phyloP scores from a whole-genome alignment of 139 green algal genomes.

The Chlamydomonas sphaeroides region DNA sequence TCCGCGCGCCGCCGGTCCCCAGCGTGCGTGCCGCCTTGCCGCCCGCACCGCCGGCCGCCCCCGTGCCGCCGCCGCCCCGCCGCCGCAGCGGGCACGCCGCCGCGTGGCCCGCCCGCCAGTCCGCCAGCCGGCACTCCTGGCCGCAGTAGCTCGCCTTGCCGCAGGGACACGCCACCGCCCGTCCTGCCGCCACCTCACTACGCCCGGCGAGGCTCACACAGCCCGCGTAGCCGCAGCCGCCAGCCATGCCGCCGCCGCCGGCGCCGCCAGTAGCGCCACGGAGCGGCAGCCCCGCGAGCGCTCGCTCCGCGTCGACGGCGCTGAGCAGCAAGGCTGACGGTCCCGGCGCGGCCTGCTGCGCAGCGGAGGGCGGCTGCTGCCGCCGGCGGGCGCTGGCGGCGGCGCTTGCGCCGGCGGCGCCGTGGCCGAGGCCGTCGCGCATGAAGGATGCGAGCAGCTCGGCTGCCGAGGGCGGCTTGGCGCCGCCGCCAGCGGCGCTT shows the following conservation, averaged over 20 bases:
- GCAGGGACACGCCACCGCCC: background rate
- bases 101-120: conserved; percentile 6
- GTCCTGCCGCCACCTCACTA: background rate
- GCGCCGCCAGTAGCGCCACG: background rate
- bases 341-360: background rate
- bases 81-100: too few species aligned
- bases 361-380: background rate
- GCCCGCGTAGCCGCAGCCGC: conserved; percentile 9
- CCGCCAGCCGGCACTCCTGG: background rate
- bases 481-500: too few species aligned
- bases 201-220: conserved; percentile 3
- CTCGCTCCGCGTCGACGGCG: background rate
- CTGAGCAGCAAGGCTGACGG: background rate
- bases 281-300: background rate
- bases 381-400: background rate
- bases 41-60: too few species aligned
- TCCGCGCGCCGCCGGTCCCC: too few species aligned
- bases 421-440: background rate
- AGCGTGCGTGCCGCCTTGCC: too few species aligned
- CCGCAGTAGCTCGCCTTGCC: background rate
- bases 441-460: conserved; percentile 28
- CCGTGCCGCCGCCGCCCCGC: too few species aligned
- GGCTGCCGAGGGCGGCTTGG: too few species aligned
- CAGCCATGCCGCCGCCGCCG: background rate
- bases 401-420: background rate